Evolutionary conservation across 169 alveolate genomes (phyloP).

Genomic region (Theileria equi): DNA sequence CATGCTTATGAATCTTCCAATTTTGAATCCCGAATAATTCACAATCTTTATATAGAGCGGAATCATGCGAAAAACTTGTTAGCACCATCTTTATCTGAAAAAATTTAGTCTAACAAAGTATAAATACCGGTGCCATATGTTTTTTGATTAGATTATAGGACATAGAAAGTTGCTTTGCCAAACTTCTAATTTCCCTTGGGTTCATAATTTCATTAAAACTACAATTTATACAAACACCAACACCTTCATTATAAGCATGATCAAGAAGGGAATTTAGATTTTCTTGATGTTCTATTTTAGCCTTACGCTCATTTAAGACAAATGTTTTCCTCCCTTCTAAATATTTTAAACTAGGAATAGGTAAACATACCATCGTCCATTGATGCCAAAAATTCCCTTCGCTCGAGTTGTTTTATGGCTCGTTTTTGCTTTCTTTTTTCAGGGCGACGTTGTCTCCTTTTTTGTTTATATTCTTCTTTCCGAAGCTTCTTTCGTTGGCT

Average conservation of each 20-base stretch:
- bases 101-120: too few relatives aligned
- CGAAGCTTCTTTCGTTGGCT: slow-evolving; percentile 44
- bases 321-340: slow-evolving; percentile 40
- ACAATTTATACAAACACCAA: slow-evolving; percentile 58
- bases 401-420: neutral
- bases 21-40: slow-evolving; percentile 26
- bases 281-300: slow-evolving; percentile 2
- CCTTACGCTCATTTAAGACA: neutral
- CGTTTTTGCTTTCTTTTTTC: slow-evolving; percentile 6
- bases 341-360: neutral
- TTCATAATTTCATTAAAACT: slow-evolving; percentile 35
- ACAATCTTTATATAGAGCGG: slow-evolving; percentile 10
- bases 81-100: slow-evolving; percentile 32
- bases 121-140: slow-evolving; percentile 22
- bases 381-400: slow-evolving; percentile 7
- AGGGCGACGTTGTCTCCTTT: slow-evolving; percentile 30
- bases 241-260: slow-evolving; percentile 38
- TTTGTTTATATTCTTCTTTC: slow-evolving; percentile 11
- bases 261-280: slow-evolving; percentile 9
- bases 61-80: slow-evolving; percentile 23
- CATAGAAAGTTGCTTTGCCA: slow-evolving; percentile 52
- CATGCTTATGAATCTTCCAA: slow-evolving; percentile 60
- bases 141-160: slow-evolving; percentile 44
- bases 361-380: slow-evolving; percentile 45
- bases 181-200: slow-evolving; percentile 39